A percentile compares a stretch with the other conserved stretches of the same genome.
phyloP scores from a whole-genome alignment of 2,329 filamentous ascomycete genomes.

The Botrytis paeoniae region DNA sequence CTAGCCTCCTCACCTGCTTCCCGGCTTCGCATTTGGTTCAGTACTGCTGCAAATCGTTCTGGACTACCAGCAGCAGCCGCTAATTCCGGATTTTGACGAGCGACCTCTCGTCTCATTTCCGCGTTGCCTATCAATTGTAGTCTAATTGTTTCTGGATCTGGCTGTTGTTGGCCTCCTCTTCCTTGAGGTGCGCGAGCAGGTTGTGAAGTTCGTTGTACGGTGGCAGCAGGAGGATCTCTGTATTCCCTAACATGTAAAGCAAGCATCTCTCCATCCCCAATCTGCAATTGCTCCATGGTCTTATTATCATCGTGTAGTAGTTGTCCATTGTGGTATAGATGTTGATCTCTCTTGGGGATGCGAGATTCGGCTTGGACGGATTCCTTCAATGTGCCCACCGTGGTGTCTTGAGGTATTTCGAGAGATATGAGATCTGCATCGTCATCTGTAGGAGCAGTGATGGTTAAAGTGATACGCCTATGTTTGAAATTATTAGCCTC shows the following conservation, averaged over 20 bases:
- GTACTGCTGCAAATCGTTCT: constrained; percentile 70
- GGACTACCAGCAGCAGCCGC: constrained; percentile 74
- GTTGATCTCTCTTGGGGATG: constrained; percentile 69
- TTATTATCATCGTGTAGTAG: constrained; percentile 73
- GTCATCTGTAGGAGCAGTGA: constrained; percentile 68
- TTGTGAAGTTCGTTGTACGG: constrained; percentile 38
- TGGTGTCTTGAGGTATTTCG: constrained; percentile 79
- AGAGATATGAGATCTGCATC: constrained; percentile 69
- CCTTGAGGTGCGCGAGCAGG: constrained; percentile 35
- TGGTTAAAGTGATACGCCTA: constrained; percentile 85
- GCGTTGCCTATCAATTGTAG: constrained; percentile 81
- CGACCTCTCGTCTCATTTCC: constrained; percentile 65
- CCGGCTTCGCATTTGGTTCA: constrained; percentile 63
- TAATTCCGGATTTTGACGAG: constrained; percentile 71
- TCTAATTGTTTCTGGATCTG: constrained; percentile 78
- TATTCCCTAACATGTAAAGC: constrained; percentile 73
- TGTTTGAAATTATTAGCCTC: constrained; percentile 8
- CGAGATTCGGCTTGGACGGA: constrained; percentile 81
- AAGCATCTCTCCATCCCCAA: constrained; percentile 89
- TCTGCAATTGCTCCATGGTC: constrained; percentile 76
- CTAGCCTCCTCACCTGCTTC: constrained; percentile 72
- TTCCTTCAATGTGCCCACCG: constrained; percentile 79
- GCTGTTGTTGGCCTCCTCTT: constrained; percentile 40
- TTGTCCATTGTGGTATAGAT: constrained; percentile 86
- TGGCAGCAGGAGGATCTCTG: constrained; percentile 44